Evolutionary conservation across 108 stramenopile species (phyloP).

Genomic region (Parietichytrium sp.): DNA sequence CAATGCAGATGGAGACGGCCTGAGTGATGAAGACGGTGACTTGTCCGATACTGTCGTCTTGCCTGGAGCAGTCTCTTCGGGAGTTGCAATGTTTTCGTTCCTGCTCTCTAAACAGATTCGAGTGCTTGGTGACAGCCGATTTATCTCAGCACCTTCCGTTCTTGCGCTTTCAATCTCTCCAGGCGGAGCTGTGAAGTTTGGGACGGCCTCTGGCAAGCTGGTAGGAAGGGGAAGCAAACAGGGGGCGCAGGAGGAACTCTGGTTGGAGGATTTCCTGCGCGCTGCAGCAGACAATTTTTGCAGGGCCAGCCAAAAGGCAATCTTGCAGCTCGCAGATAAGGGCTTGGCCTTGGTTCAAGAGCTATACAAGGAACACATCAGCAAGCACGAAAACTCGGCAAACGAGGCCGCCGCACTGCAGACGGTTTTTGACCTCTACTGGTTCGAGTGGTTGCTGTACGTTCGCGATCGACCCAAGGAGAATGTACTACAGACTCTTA

Average conservation of each 20-base stretch:
- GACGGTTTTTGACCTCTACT: slow-evolving; percentile 35
- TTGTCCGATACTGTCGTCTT: not conserved
- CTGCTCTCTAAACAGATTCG: slow-evolving; percentile 6
- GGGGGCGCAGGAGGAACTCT: no score
- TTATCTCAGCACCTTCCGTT: not conserved
- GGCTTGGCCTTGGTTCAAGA: not conserved
- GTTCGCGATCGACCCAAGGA: not conserved
- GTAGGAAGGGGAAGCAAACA: no score
- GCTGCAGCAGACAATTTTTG: not conserved
- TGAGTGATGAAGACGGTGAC: not conserved
- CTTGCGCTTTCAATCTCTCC: not conserved
- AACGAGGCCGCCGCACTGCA: slow-evolving; percentile 26
- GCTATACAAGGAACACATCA: not conserved
- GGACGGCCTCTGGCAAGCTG: no score
- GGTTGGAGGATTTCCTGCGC: not conserved
- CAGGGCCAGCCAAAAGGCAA: not conserved
- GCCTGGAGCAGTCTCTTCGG: slow-evolving; percentile 1
- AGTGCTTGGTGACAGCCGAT: not conserved
- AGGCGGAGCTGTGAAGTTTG: no score
- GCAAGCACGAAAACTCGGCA: not conserved
- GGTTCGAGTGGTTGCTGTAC: slow-evolving; percentile 27
- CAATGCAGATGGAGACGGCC: not conserved
- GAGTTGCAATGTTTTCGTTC: slow-evolving; percentile 17
- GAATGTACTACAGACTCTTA: not conserved
- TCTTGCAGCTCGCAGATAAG: not conserved